Conservation (phyloP, 305 asterid genomes). For the Fraxinus floribunda region DNA sequence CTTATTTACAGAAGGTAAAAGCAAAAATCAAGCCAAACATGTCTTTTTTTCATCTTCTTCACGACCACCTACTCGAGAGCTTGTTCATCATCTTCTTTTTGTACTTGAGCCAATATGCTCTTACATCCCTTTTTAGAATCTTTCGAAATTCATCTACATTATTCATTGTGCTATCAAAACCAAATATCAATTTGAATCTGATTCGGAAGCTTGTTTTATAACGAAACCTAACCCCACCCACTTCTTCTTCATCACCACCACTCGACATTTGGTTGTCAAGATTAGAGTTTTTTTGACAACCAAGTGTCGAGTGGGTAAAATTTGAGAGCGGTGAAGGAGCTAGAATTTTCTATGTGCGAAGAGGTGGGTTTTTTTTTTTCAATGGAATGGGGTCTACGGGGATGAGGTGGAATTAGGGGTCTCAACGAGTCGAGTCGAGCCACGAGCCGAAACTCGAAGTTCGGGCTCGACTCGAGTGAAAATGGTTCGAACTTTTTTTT, state of each 20-base stretch:
- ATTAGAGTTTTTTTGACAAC: background rate
- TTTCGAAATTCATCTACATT: constrained; percentile 27
- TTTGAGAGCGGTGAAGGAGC: no score
- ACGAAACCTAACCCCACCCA: constrained; percentile 18
- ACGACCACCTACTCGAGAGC: constrained; percentile 38
- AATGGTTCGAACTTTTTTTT: no score
- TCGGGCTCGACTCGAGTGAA: no score
- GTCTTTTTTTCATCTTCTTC: background rate
- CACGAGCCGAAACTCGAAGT: no score
- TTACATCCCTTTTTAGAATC: background rate
- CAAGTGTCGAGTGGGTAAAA: background rate
- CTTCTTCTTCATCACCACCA: no score
- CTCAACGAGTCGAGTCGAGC: no score
- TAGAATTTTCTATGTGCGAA: no score
- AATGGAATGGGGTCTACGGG: no score
- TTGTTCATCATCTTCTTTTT: constrained; percentile 55
- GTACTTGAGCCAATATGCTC: constrained; percentile 12
- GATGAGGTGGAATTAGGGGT: no score
- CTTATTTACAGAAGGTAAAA: no score
- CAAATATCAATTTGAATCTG: background rate
- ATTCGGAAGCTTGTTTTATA: background rate
- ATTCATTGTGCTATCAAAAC: constrained; percentile 27
- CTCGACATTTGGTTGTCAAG: background rate
- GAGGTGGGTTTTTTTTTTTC: no score
- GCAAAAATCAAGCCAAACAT: no score